Evolutionary conservation across 2,329 filamentous ascomycete species (phyloP), one percentile per base, ranked within the genome.

Genomic region (Xylariaceae sp.): DNA sequence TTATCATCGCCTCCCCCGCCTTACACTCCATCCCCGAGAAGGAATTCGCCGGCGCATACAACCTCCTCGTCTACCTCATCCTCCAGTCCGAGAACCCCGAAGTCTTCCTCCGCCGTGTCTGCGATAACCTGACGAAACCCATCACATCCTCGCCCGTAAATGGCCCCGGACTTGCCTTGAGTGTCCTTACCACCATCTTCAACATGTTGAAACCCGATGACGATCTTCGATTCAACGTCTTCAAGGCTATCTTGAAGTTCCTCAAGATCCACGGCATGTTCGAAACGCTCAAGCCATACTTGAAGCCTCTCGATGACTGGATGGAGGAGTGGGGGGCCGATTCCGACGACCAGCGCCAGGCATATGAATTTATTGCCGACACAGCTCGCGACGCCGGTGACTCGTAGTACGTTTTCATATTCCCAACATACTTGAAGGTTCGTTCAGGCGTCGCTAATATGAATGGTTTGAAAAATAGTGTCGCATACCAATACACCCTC

Each of bases 21-120:
- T 76, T 98, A 65, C 95, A 91, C 70, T 79, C 80, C 53, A 88
- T 90, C 45, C 88, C 92, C 48, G 93, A 98, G 78, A 94, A 93
- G 79, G 92, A 97, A 70, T 93, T 96, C 67, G 91, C 89, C 50
- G 86, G 92, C 48, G 89, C 92, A 50, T 96, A 96, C 74, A 97
- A 98, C 74, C 85, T 97, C 59, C 85, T 98, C 67, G 85, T 97
- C 64, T 88, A 96, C 75, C 84, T 98, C 49, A 82, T 95, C 57
- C 79, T 89, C 61, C 88, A 95, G 72, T 88, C 90, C 49, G 82
- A 86, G 60, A 88, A 91, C 59, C 80, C 86, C 56, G 85, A 89
- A 69, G 88, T 86, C 71, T 86, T 93, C 74, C 83, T 98, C 55
- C 86, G 88, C 48, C 80, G 80, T 60, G 84, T 98, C 62, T 97